Evolutionary conservation across 176 grass and related monocot species (phyloP), one percentile per base, ranked within the genome.

Genomic region (Oryza glaberrima): DNA sequence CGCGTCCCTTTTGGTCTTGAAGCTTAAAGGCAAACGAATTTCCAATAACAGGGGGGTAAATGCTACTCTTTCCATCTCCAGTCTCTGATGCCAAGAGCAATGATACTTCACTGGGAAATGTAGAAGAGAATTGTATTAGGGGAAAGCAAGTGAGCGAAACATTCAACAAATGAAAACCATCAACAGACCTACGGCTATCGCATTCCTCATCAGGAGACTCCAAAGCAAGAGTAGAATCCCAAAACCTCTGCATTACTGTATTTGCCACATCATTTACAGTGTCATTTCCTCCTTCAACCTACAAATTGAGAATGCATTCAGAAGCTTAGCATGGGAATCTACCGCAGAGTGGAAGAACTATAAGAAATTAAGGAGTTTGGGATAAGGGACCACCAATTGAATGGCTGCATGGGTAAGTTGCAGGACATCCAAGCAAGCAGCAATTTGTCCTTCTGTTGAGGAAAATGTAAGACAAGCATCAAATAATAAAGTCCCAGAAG

Each of bases 151-250:
- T 75, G 72, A 20, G 19, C 0, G 83, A 49, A 61, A 70, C 70
- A 46, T 81, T 76, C 40, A 17, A 72, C 23, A 13, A 76, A 85
- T 51, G 74, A 85, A 60, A 85, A 60, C 26, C 73, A 67, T 48
- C 63, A 69, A 76, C 82, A 5, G 72, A 96, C 96, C 96, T 99
- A 72, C 81, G 91, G 22, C 74, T 96, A 76, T 96, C 96, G 63
- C 85, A 84, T 78, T 94, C 96, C 19, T 94, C 91, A 70, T 96
- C 94, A 76, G 90, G 86, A 82, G 91, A 86, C 38, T 99, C 96
- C 81, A 96, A 90, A 89, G 93, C 90, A 94, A 99, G 92, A 65
- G 96, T 84, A 77, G 96, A 99, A 71, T 99, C 96, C 96, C 96
- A 96, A 74, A 99, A 99, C 82, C 93, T 94, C 56, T 99, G 93